phyloP scores from a whole-genome alignment of 148 eudicot species.

The Rhododendron ovatum region DNA sequence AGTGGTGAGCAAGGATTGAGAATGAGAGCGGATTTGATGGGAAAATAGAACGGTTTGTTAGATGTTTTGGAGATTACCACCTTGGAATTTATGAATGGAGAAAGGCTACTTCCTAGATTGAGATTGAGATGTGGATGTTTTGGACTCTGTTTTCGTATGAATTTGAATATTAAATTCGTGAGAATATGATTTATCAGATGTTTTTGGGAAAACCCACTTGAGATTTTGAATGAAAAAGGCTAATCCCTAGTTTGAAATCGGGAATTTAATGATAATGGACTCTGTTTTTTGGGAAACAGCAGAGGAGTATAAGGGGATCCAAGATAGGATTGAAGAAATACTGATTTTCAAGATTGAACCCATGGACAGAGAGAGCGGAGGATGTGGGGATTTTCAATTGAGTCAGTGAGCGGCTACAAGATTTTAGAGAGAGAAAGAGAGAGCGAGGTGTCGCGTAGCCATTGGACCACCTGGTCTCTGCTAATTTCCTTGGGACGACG shows the following conservation, averaged over 20 bases:
- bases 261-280: background rate
- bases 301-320: conserved; percentile 8
- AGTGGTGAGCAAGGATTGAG: background rate
- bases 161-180: background rate
- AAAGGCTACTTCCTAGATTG: background rate
- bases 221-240: background rate
- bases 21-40: background rate
- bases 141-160: background rate
- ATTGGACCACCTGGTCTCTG: conserved; percentile 5
- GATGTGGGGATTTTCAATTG: background rate
- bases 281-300: background rate
- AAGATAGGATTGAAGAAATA: background rate
- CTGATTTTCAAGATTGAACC: background rate
- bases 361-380: background rate
- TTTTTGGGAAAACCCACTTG: background rate
- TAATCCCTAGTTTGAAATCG: background rate
- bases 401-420: background rate
- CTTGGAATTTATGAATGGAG: background rate
- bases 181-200: background rate
- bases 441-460: background rate
- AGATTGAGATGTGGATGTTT: background rate
- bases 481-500: background rate
- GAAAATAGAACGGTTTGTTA: background rate
- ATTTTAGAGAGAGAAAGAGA: background rate
- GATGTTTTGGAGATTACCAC: background rate